Conservation (phyloP, 257 asterid species). For the Parsonsia alboflavescens region DNA sequence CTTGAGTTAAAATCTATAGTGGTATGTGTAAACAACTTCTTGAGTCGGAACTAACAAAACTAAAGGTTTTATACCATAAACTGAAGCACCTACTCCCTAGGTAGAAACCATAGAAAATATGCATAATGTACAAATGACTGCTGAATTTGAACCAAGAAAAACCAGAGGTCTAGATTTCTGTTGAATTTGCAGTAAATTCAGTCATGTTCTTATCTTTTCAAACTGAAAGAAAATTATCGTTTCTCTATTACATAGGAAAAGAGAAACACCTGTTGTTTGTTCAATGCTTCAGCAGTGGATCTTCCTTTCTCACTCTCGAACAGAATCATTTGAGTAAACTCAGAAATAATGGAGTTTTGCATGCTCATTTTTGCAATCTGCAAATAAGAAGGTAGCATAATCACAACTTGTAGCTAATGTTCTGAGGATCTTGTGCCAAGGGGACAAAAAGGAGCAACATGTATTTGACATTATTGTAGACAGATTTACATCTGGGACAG, state of each 20-base stretch:
- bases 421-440: not conserved
- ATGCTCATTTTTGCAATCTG: slow-evolving; percentile 78
- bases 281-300: slow-evolving; percentile 26
- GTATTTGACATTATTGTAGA: not conserved
- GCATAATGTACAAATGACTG: not conserved
- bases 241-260: not conserved
- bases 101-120: not conserved
- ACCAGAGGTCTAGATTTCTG: not conserved
- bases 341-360: slow-evolving; percentile 50
- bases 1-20: not conserved
- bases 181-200: not conserved
- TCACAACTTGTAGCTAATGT: not conserved
- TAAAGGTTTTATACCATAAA: not conserved
- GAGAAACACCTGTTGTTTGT: slow-evolving; percentile 38
- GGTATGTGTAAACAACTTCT: not conserved
- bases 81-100: not conserved
- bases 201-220: not conserved
- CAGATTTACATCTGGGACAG: not conserved
- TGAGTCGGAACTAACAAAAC: not conserved
- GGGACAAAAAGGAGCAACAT: slow-evolving; percentile 1
- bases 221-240: not conserved
- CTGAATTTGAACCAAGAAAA: not conserved
- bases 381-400: slow-evolving; percentile 8
- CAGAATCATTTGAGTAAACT: slow-evolving; percentile 58
- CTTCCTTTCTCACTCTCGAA: slow-evolving; percentile 43